Percentiles rank a stretch among this genome's conserved stretches.
Conservation (phyloP, 805 yeast genomes). For the Grigorovia yakushimaensis region DNA sequence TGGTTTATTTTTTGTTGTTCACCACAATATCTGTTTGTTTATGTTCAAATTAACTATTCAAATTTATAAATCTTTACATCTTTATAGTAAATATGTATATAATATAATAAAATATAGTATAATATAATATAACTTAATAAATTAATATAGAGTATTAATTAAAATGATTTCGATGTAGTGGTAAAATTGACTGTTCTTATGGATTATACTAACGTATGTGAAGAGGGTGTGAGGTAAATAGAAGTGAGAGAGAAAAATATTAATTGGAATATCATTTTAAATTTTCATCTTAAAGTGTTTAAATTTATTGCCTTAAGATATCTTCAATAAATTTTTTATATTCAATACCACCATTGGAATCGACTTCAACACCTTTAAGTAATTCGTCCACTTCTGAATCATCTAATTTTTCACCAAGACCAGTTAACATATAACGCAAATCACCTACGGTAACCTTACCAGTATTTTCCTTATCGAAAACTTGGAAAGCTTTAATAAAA, state of each 20-base stretch:
- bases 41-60: too few relatives aligned
- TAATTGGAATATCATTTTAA: too few relatives aligned
- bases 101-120: too few relatives aligned
- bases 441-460: slow-evolving; percentile 98
- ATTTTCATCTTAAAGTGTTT: too few relatives aligned
- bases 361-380: slow-evolving; percentile 87
- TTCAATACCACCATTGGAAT: slow-evolving; percentile 89
- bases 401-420: slow-evolving; percentile 87
- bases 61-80: too few relatives aligned
- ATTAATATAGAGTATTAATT: too few relatives aligned
- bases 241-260: background rate
- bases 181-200: too few relatives aligned
- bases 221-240: background rate
- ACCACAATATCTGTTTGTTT: too few relatives aligned
- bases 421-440: slow-evolving; percentile 85
- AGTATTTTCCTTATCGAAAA: slow-evolving; percentile 89
- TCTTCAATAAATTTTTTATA: slow-evolving; percentile 92
- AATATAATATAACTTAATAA: too few relatives aligned
- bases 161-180: too few relatives aligned
- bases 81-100: too few relatives aligned
- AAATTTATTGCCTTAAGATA: slow-evolving; percentile 67
- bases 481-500: slow-evolving; percentile 92
- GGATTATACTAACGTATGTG: too few relatives aligned
- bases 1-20: background rate
- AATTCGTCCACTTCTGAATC: slow-evolving; percentile 93